Conservation (phyloP, 1,139 yeast species). For the Saccharomyces hybrid region DNA sequence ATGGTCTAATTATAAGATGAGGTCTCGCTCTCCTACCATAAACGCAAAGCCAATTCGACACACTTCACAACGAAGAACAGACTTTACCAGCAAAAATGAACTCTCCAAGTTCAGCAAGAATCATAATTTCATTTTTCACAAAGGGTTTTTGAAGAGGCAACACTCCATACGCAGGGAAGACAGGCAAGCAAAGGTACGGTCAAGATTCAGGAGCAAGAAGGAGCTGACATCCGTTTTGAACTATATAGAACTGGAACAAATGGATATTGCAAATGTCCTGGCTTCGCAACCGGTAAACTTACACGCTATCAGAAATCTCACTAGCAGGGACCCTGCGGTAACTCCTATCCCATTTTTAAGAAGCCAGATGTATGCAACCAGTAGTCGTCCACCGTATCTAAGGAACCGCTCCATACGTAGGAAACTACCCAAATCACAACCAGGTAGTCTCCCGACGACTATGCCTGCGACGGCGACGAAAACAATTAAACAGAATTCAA, state of each 20-base stretch:
- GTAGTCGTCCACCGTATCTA: neutral
- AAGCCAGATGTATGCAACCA: neutral
- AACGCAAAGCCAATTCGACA: neutral
- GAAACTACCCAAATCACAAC: neutral
- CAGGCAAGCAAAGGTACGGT: neutral
- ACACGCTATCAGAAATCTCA: neutral
- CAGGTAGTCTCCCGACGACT: neutral
- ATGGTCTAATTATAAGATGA: neutral
- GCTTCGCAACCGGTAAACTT: neutral
- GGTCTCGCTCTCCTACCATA: neutral
- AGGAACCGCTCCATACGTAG: neutral
- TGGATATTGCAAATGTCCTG: neutral
- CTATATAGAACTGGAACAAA: constrained; percentile 1
- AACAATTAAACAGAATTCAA: neutral
- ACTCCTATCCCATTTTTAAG: neutral
- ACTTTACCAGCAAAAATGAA: constrained; percentile 22
- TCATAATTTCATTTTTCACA: constrained; percentile 23
- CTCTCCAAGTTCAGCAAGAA: constrained; percentile 9
- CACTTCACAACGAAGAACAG: constrained; percentile 17
- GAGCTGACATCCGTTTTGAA: constrained; percentile 3
- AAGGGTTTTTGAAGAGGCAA: constrained; percentile 22
- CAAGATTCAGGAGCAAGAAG: constrained; percentile 1
- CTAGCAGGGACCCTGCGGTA: neutral
- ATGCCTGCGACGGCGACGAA: neutral
- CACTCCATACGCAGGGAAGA: neutral